Base-by-base conservation (phyloP, 2,329 filamentous ascomycete species). In the Microcera coccophila region DNA sequence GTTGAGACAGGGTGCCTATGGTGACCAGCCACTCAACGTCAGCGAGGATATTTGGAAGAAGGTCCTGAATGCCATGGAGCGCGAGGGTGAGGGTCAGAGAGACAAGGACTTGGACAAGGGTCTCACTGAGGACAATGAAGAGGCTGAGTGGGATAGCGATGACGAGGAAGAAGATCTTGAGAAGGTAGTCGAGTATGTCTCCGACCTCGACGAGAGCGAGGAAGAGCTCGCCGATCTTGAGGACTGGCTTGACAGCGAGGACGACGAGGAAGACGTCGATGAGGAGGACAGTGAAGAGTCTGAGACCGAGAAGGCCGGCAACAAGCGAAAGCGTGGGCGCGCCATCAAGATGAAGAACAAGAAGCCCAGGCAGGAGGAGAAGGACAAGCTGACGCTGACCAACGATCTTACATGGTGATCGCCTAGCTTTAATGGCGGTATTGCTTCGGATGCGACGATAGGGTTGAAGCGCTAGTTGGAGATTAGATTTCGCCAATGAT, bases 41-140 rank as follows among this genome's bases (percentile, higher is more conserved):
- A 93, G 94, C 66, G 90, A 96, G 65, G 78, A 80, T 12, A 89
- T 98, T 48, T 98, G 93, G 93, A 94, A 94, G 78, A 95, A 90
- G 78, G 93, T 98, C 7, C 81, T 98, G 56, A 82, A 84, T 48
- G 89, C 89, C 3, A 76, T 98, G 67, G 93, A 98, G 76, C 79
- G 86, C 55, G 85, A 85, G 57, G 90, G 91, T 45, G 83, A 94
- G 59, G 91, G 85, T 34, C 75, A 80, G 51, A 76, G 88, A 41
- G 91, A 96, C 64, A 81, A 90, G 69, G 91, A 97, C 64, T 67
- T 93, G 64, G 91, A 96, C 63, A 83, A 90, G 55, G 91, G 90
- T 9, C 82, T 94, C 50, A 83, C 87, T 54, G 82, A 87, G 26
- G 87, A 90, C 19, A 84, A 87, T 4, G 81, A 87, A 36, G 79